phyloP scores from a whole-genome alignment of 2,329 filamentous ascomycete species.

The Alternaria angustiovoidea region DNA sequence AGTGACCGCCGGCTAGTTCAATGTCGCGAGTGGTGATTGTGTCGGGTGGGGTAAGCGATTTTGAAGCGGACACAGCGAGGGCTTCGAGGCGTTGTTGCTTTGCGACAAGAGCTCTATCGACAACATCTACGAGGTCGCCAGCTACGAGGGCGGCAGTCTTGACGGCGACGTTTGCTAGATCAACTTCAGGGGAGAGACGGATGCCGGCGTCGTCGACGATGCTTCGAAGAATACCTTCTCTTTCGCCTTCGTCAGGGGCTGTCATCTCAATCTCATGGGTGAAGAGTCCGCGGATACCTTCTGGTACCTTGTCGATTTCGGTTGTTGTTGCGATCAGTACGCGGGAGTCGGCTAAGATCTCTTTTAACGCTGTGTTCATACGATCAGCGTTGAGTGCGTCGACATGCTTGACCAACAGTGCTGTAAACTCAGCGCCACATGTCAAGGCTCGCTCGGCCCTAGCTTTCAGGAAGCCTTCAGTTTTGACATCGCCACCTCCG shows the following conservation, averaged over 20 bases:
- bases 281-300: constrained; percentile 88
- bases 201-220: constrained; percentile 80
- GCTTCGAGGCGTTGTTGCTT: constrained; percentile 77
- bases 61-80: constrained; percentile 64
- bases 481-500: constrained; percentile 90
- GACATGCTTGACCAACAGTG: constrained; percentile 85
- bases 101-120: constrained; percentile 85
- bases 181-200: constrained; percentile 81
- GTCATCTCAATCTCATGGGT: constrained; percentile 94
- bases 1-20: constrained; percentile 84
- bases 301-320: constrained; percentile 92
- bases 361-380: constrained; percentile 84
- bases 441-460: constrained; percentile 87
- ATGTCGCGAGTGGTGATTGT: constrained; percentile 78
- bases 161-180: constrained; percentile 83
- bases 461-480: constrained; percentile 86
- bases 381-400: constrained; percentile 91
- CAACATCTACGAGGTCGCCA: constrained; percentile 91
- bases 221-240: constrained; percentile 83
- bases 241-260: constrained; percentile 89
- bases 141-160: constrained; percentile 97
- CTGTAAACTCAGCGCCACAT: constrained; percentile 84
- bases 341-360: constrained; percentile 79
- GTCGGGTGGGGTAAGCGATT: constrained; percentile 42
- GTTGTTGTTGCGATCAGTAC: constrained; percentile 94